Evolutionary conservation across 805 yeast genomes (phyloP), one percentile per base, ranked within the genome.

Genomic region (Diddensiella transvaalensis): DNA sequence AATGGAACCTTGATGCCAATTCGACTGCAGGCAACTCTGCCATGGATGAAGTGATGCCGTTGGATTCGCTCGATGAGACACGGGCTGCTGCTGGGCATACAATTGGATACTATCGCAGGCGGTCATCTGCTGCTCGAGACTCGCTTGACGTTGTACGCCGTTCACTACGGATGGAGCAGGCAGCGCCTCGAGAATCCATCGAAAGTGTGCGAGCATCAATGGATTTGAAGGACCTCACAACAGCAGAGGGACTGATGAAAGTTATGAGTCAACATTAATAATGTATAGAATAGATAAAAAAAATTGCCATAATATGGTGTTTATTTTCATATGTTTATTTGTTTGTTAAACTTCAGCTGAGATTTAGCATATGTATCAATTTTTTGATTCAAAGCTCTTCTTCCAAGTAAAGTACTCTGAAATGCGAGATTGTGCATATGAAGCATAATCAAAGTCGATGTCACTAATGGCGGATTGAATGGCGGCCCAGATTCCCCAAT

Each of bases 401-500:
- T 67, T 85, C 93, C 93, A 85, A 38, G 67, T 69, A 78, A 82
- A 79, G 57, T 85, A 85, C 63, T 85, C 93, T 26, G 73, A 72
- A 42, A 85, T 69, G 50, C 93, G 70, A 45, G 71, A 67, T 38
- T 72, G 71, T 1, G 86, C 79, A 59, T 85, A 85, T 8, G 72
- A 68, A 3, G 76, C 72, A 61, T 85, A 85, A 60, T 83, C 83
- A 62, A 85, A 85, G 56, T 85, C 91, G 41, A 85, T 84, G 23
- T 78, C 74, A 1, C 88, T 82, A 19, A 82, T 77, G 47, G 75
- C 75, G 51, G 83, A 73, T 64, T 85, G 93, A 46, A 85, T 85
- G 51, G 81, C 82, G 1, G 89, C 80, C 93, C 93, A 85, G 6
- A 85, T 74, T 1, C 91, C 90, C 93, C 93, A 85, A 62, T 83